Percentiles rank a stretch among this genome's conserved stretches.
phyloP scores from a whole-genome alignment of 1,284 basidiomycete genomes.

The Jaminaea rosea region DNA sequence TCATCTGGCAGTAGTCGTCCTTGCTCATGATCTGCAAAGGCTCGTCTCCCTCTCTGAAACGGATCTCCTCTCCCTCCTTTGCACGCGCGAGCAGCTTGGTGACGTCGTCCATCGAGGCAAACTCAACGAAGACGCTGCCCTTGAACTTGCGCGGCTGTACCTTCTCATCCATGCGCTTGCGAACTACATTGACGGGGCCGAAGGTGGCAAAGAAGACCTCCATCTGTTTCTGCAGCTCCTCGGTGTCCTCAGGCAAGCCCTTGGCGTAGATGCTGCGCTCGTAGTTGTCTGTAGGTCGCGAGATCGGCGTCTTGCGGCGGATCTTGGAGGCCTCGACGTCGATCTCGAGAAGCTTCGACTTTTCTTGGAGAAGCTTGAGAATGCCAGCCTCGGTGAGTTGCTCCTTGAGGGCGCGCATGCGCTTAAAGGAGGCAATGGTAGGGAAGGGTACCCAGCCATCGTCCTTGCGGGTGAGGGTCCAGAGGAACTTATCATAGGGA shows the following conservation, averaged over 20 bases:
- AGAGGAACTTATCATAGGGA: constrained; percentile 97
- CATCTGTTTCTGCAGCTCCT: constrained; percentile 63
- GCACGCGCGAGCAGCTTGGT: constrained; percentile 69
- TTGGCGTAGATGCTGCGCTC: constrained; percentile 54
- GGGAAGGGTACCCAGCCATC: constrained; percentile 81
- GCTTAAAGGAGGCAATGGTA: constrained; percentile 87
- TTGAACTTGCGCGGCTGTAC: constrained; percentile 70
- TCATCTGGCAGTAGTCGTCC: constrained; percentile 88
- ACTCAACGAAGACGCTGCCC: constrained; percentile 90
- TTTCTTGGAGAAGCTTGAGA: constrained; percentile 24
- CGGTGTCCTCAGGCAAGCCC: constrained; percentile 72
- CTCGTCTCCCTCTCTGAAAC: constrained; percentile 35
- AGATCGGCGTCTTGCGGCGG: constrained; percentile 57
- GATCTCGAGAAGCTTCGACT: constrained; percentile 58
- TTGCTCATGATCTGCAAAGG: constrained; percentile 68
- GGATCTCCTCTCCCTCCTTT: constrained; percentile 47
- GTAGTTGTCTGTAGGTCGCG: constrained; percentile 35
- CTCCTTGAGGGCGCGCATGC: constrained; percentile 62
- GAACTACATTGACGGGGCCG: constrained; percentile 72
- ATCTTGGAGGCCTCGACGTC: constrained; percentile 66
- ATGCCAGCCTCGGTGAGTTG: constrained; percentile 29
- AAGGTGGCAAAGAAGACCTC: constrained; percentile 76
- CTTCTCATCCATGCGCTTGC: constrained; percentile 64
- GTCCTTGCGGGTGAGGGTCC: constrained; percentile 39
- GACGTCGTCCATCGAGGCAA: constrained; percentile 63